Evolutionary conservation across 2,329 filamentous ascomycete genomes (phyloP), one percentile per base, ranked within the genome.

Genomic region (Fusarium sarcochroum): DNA sequence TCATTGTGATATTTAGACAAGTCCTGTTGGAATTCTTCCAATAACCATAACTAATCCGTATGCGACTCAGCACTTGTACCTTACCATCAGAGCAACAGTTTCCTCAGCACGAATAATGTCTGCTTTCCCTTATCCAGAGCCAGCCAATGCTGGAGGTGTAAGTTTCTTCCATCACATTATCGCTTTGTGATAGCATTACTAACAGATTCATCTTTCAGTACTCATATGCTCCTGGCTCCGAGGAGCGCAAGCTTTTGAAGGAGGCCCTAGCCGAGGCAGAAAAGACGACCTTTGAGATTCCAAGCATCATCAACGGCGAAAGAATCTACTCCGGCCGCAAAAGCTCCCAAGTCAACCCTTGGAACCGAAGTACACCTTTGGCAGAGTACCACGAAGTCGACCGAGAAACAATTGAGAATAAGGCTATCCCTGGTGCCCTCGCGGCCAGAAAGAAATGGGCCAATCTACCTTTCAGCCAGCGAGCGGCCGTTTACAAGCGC

Each of bases 101-200:
- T 27, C 9, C 25, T 27, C 25, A 17, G 77, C 75, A 7, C 44
- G 27, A 7, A 48, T 13, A 37, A 57, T 57, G 54, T 17, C 45
- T 25, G 20, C 45, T 38, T 10, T 57, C 21, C 45, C 7, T n/a
- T 57, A 57, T 25, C 54, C 54, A 7, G 54, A 57, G 54, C 54
- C 54, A 49, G 45, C 46, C 20, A 57, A 57, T 34, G 54, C 54
- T 27, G 54, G 27, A 45, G 30, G 37, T 25, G 54, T 57, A 17
- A 42, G 45, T 46, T 13, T 2, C n/a, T 9, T 21, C 15, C 21
- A 6, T 9, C 18, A 49, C 8, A 1, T 25, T 30, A 5, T 34
- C 14, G 23, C 5, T 18, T 48, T 9, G 45, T 27, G 25, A 27
- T 8, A 9, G 25, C 21, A 48, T 17, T 32, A 8, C 38, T 49